Base-by-base conservation (phyloP, 345 rosid genomes). In the Physaria fendleri region DNA sequence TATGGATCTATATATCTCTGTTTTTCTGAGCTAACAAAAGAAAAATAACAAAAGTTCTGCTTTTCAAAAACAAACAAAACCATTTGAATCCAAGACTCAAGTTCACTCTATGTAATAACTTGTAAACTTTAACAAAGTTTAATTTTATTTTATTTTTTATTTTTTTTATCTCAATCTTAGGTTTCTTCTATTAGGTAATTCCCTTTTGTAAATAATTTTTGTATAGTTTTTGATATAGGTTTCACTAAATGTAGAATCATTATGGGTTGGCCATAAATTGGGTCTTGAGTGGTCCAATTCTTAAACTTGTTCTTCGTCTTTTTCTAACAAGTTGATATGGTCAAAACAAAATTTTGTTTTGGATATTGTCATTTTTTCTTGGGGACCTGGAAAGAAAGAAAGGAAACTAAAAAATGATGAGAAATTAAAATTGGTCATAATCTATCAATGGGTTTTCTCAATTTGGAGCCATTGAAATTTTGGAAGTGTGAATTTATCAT, bases 271-370 rank as follows among this genome's bases (percentile, higher is more conserved):
- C 17, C 28, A 21, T n/a, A 40, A 5, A 28, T 29, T 38, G 34
- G 64, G 38, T 66, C 47, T 46, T 39, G 27, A 50, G 46, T 66
- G 71, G 45, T 57, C 71, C 71, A 30, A 11, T 40, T 30, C 44
- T 9, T 33, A 40, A 66, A 29, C 58, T 29, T 48, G 51, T 66
- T 8, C 50, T 14, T 66, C 58, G 58, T 66, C 64, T 47, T 47
- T 53, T 66, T 28, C 51, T 56, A 23, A 58, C 71, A 57, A 66
- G 35, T 66, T 57, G 64, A 15, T 35, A 14, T 28, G 46, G 34
- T 46, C 56, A n/a, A 8, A 27, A 27, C 5, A 27, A 27, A 27
- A 27, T 1, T 4, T 1, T 8, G 34, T 4, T 30, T 8, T 30
- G 1, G 34, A 8, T 4, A 9, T n/a, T 4, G 14, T 38, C n/a